phyloP scores from a whole-genome alignment of 169 alveolate species.

The Cystoisospora suis region DNA sequence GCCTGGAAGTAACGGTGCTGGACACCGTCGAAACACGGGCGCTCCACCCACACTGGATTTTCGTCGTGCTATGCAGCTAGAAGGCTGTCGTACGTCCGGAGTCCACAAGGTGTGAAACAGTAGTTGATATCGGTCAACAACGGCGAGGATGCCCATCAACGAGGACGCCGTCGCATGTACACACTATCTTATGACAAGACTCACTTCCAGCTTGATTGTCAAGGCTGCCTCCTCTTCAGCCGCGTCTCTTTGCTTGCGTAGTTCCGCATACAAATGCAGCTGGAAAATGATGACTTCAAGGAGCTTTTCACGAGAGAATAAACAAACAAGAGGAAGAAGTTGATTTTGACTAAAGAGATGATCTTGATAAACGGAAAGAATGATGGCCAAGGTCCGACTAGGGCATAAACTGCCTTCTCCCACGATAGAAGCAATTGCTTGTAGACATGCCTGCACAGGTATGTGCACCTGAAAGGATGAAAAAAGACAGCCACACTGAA shows the following conservation, averaged over 20 bases:
- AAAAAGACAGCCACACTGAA: neutral
- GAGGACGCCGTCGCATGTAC: no score
- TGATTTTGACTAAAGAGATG: conserved; percentile 43
- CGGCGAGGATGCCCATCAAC: no score
- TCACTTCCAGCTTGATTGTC: neutral
- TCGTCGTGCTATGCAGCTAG: no score
- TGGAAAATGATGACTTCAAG: conserved; percentile 37
- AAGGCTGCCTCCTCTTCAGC: conserved; percentile 21
- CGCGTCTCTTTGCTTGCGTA: neutral
- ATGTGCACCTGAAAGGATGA: conserved; percentile 2
- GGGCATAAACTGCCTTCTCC: conserved; percentile 56
- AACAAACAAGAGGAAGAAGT: conserved; percentile 52
- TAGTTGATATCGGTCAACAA: no score
- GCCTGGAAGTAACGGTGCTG: no score
- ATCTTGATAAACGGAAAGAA: conserved; percentile 49
- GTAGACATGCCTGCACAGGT: neutral
- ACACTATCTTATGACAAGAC: no score
- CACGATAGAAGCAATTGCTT: conserved; percentile 23
- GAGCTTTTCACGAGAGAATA: conserved; percentile 32
- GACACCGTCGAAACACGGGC: no score
- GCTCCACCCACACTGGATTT: no score
- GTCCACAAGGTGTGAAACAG: no score
- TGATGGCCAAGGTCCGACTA: conserved; percentile 39
- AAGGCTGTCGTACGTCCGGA: no score
- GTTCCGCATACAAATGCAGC: conserved; percentile 35